Evolutionary conservation across 108 stramenopile species (phyloP).

Genomic region (Schizochytrium sp.): DNA sequence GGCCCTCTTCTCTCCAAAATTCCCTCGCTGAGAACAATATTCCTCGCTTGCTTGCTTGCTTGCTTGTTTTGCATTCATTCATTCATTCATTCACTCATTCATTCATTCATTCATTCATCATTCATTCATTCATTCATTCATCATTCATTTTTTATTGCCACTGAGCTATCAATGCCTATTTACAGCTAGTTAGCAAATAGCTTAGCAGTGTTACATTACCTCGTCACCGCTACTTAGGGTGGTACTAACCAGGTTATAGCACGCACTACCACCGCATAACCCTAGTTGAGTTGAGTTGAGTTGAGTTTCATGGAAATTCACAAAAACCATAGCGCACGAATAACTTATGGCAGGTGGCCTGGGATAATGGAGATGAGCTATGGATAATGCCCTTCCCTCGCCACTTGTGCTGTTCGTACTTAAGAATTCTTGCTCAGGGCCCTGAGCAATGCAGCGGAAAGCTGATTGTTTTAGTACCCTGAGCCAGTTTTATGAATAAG

Average conservation of each 20-base stretch:
- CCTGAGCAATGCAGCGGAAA: too few species aligned
- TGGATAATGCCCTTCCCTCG: too few species aligned
- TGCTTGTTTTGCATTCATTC: background rate
- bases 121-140: constrained; percentile 18
- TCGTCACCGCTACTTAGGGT: background rate
- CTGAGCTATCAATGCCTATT: background rate
- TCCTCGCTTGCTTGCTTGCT: background rate
- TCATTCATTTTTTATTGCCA: background rate
- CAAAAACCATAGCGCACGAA: background rate
- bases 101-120: background rate
- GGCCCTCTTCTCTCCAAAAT: too few species aligned
- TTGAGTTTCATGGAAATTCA: background rate
- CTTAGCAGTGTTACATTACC: background rate
- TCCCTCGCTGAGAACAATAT: background rate
- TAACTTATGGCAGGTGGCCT: too few species aligned
- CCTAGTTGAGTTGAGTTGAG: background rate
- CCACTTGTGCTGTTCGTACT: too few species aligned
- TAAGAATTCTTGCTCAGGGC: too few species aligned
- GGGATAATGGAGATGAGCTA: too few species aligned
- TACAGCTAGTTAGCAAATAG: background rate
- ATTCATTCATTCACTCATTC: too few species aligned
- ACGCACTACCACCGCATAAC: background rate
- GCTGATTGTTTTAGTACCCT: too few species aligned
- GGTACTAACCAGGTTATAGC: background rate
- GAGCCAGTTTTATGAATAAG: too few species aligned